Conservation (phyloP, 768 basidiomycete species). For the Kwoniella pini region DNA sequence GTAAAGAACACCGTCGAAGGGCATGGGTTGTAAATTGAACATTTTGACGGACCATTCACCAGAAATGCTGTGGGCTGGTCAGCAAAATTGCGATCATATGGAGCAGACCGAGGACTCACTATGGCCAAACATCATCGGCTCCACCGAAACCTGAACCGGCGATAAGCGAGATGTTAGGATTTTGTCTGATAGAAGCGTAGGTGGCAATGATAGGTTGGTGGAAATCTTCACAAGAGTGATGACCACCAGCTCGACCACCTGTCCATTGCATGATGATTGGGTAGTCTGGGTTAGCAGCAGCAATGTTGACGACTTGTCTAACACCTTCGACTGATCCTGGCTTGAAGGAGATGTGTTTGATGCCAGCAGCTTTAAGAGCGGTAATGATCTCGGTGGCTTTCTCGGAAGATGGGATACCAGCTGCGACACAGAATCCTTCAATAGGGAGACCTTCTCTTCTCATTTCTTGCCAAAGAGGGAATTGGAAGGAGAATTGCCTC, state of each 20-base stretch:
- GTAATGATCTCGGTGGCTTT: conserved; percentile 96
- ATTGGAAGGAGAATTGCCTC: conserved; percentile 93
- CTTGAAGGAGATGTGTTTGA: conserved; percentile 97
- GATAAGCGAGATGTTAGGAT: conserved; percentile 83
- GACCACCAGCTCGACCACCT: conserved; percentile 96
- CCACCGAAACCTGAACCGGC: conserved; percentile 96
- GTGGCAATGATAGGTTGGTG: conserved; percentile 91
- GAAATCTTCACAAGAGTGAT: conserved; percentile 98
- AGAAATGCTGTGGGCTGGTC: conserved; percentile 60
- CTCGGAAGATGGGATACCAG: conserved; percentile 93
- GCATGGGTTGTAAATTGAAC: conserved; percentile 90
- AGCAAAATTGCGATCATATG: background rate
- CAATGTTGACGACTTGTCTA: conserved; percentile 94
- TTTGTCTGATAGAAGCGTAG: conserved; percentile 84
- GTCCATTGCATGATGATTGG: conserved; percentile 99
- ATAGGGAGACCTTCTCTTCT: conserved; percentile 89
- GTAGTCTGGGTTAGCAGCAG: conserved; percentile 88
- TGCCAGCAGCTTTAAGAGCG: conserved; percentile 75
- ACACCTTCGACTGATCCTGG: conserved; percentile 98
- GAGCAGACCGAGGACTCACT: conserved; percentile 53
- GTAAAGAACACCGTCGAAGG: conserved; percentile 95
- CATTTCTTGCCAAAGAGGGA: conserved; percentile 98
- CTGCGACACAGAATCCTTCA: conserved; percentile 99
- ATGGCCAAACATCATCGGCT: conserved; percentile 89
- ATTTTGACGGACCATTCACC: conserved; percentile 87